Conservation (phyloP, 345 rosid genomes). For the Geranium brycei region DNA sequence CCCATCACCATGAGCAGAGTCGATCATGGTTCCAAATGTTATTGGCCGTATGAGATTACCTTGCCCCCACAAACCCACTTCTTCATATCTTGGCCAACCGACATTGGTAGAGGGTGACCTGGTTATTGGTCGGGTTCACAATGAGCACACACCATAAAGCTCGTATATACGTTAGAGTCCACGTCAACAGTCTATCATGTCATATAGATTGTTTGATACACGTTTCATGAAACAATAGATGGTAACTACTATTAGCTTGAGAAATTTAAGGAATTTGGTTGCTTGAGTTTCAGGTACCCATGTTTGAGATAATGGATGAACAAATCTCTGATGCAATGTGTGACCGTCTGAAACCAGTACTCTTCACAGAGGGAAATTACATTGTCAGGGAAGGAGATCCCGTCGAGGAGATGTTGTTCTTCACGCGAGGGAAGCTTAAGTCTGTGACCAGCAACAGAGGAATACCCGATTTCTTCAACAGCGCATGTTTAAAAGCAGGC, state of each 20-base stretch:
- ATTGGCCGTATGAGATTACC: no score
- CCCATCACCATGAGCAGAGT: no score
- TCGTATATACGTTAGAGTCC: neutral
- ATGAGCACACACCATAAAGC: no score
- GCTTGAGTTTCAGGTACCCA: constrained; percentile 45
- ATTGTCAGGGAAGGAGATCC: constrained; percentile 83
- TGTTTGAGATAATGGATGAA: constrained; percentile 78
- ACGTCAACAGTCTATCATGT: no score
- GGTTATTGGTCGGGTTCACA: neutral
- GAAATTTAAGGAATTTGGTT: neutral
- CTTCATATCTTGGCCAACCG: no score
- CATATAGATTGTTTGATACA: no score
- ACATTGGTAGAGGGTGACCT: no score
- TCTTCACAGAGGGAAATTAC: constrained; percentile 78
- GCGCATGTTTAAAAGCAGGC: constrained; percentile 57
- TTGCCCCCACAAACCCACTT: no score
- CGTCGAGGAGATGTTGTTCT: constrained; percentile 79
- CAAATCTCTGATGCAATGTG: constrained; percentile 78
- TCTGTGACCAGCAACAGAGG: constrained; percentile 67
- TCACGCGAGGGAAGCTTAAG: constrained; percentile 76
- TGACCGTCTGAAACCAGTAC: constrained; percentile 67
- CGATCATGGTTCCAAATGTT: no score
- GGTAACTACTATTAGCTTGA: no score
- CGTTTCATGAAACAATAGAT: no score
- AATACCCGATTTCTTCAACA: constrained; percentile 68